Base-by-base conservation (phyloP, 768 basidiomycete genomes). In the Pleurotus giganteus region DNA sequence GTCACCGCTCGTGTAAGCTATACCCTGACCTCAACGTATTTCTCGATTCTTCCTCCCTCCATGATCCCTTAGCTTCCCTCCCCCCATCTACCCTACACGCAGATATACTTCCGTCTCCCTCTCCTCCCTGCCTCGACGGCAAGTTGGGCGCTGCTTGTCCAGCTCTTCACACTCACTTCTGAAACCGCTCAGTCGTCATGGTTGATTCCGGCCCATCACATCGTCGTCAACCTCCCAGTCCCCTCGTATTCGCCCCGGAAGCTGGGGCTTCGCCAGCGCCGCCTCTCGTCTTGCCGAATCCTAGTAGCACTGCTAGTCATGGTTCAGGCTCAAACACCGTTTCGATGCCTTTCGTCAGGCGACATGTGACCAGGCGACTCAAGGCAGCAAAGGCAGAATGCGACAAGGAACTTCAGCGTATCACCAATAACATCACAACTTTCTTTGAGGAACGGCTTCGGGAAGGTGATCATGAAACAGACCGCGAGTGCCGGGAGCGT, bases 331-430 rank as follows among this genome's bases (percentile, higher is more conserved):
- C 86, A 24, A 89, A 88, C 68, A 89, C 88, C 52, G 88, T 93
- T 51, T 91, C 91, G 52, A 93, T 93, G 91, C 90, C 91, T 57
- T 92, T 93, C 68, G 91, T 98, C 59, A 80, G 91, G 58, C 84
- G 93, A 53, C 95, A 98, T 75, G 92, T 98, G 64, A 92, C 89
- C 34, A 84, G 93, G 59, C 86, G 97, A 55, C 85, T 98, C 71
- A 89, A 86, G 74, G 89, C 88, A 3, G 94, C 96, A 55, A 98
- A 99, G 77, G 84, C 90, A 47, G 91, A 91, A 60, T 99, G 96
- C 78, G 94, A 99, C 82, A 91, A 90, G 77, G 94, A 97, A 71
- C 84, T 99, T 7, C 86, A 88, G 65, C 88, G 93, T 66, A 90
- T 98, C 66, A 93, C 95, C 57, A 88, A 91, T 71, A 91, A 86